Base-by-base conservation (phyloP, 192 early-diverging fungal species). In the Martensiomyces pterosporus region DNA sequence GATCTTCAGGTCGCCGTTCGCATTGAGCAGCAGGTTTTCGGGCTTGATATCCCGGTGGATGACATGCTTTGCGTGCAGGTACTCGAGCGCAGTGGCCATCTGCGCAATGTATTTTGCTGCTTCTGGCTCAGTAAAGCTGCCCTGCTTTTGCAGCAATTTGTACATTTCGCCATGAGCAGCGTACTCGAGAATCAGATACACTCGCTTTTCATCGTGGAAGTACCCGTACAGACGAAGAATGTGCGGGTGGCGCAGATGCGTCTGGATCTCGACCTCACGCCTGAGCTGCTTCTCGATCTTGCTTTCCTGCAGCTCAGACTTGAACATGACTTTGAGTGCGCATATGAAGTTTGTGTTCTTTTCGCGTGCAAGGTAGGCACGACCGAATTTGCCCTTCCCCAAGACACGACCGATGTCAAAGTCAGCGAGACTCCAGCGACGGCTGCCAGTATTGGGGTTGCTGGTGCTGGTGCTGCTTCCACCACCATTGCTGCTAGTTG, bases 41-140 rank as follows among this genome's bases (percentile, higher is more conserved):
- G 93, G 94, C 67, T 98, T 98, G 53, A 98, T 92, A 53, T 98
- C 94, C 39, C 94, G 76, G 53, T 98, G 94, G 55, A 98, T 95
- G 12, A 98, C 88, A 52, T 90, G 73, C 49, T 94, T 92, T 38
- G 75, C 66, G 65, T 98, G 95, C 24, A 97, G 68, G 53, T 97
- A 98, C 6, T 74, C 47, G 1, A 98, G 69, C 15, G 93, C 92
- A 12, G 77, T 82, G 7, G 91, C 81, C 78, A 98, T 83, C 74
- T 98, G 91, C 29, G 73, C 70, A 48, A 97, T 85, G 49, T 96
- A 98, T 85, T 91, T 85, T 29, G 93, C 77, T 2, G 92, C 84
- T 35, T 72, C 62, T 9, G 71, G 68, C 65, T 97, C 93, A 35
- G 75, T 49, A 51, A 98, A 94, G 39, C 78, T 67, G 15, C 64